Conservation (phyloP, 164 flowering plant genomes). For the Liquidambar formosana region DNA sequence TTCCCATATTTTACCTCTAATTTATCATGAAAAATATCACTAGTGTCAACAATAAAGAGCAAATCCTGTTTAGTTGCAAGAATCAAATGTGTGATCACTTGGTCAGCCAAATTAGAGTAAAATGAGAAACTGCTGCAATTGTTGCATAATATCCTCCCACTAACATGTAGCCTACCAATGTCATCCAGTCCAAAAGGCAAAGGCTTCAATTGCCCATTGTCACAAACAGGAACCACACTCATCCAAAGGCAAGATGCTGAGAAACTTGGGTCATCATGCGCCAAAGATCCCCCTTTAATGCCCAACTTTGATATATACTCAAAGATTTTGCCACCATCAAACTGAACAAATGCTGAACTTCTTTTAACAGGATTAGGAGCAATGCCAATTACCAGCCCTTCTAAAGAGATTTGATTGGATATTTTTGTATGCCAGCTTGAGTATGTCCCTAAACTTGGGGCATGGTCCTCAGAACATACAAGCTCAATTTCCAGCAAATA, state of each 20-base stretch:
- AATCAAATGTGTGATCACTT: conserved; percentile 69
- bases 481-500: conserved; percentile 69
- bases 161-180: conserved; percentile 59
- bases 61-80: conserved; percentile 83
- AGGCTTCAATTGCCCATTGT: conserved; percentile 37
- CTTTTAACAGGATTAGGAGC: conserved; percentile 50
- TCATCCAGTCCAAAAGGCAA: conserved; percentile 79
- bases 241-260: conserved; percentile 78
- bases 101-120: conserved; percentile 66
- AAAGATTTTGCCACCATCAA: conserved; percentile 63
- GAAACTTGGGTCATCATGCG: conserved; percentile 39
- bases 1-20: conserved; percentile 50
- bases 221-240: conserved; percentile 51
- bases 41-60: conserved; percentile 61
- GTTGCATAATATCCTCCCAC: conserved; percentile 62
- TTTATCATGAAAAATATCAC: conserved; percentile 53
- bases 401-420: conserved; percentile 35
- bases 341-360: conserved; percentile 70
- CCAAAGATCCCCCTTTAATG: conserved; percentile 23
- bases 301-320: conserved; percentile 58
- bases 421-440: conserved; percentile 78
- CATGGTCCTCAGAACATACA: conserved; percentile 64
- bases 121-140: conserved; percentile 84
- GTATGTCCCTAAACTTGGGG: conserved; percentile 53
- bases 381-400: conserved; percentile 53